These are phyloP conservation scores for Rhodotorula diobovata DNA, from an alignment of 768 basidiomycete genomes.

Conservation along the genomic window DNA sequence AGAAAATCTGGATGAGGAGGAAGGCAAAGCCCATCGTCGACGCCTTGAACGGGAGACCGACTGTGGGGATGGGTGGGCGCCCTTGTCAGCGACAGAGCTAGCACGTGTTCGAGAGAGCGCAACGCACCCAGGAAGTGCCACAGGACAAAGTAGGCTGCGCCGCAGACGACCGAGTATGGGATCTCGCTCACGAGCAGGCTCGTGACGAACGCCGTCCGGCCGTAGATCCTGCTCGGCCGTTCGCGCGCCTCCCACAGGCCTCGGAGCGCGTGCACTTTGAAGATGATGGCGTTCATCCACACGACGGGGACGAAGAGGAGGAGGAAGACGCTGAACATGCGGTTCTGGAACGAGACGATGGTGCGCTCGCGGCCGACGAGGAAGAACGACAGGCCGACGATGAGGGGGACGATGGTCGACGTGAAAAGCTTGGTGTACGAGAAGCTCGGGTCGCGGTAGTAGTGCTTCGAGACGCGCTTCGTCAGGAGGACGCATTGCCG, in stretches of 20 bases:
- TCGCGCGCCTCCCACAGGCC: conserved; percentile 64
- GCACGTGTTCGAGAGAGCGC: conserved; percentile 46
- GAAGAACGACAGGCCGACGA: conserved; percentile 44
- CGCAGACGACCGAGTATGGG: conserved; percentile 42
- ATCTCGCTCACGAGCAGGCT: conserved; percentile 35
- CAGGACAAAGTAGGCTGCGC: conserved; percentile 58
- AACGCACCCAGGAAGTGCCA: conserved; percentile 52
- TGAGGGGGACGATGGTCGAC: conserved; percentile 36
- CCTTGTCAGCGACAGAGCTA: neutral
- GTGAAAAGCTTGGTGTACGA: conserved; percentile 49
- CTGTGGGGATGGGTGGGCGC: conserved; percentile 41
- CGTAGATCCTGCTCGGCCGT: conserved; percentile 61
- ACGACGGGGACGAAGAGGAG: conserved; percentile 53
- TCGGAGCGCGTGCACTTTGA: conserved; percentile 59
- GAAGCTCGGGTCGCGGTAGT: conserved; percentile 50
- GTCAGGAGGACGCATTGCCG: conserved; percentile 36
- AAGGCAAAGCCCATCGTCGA: conserved; percentile 30
- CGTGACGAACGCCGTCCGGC: conserved; percentile 51
- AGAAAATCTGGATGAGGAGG: conserved; percentile 45
- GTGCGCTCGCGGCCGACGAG: conserved; percentile 34
- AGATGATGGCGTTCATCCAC: conserved; percentile 55
- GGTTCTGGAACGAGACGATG: conserved; percentile 21
- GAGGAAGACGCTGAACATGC: conserved; percentile 38
- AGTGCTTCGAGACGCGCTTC: conserved; percentile 48
- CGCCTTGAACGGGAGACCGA: conserved; percentile 38